Percentiles rank a stretch among this genome's conserved stretches.
phyloP scores from a whole-genome alignment of 1,284 basidiomycete species.

The Coniophora puteana region DNA sequence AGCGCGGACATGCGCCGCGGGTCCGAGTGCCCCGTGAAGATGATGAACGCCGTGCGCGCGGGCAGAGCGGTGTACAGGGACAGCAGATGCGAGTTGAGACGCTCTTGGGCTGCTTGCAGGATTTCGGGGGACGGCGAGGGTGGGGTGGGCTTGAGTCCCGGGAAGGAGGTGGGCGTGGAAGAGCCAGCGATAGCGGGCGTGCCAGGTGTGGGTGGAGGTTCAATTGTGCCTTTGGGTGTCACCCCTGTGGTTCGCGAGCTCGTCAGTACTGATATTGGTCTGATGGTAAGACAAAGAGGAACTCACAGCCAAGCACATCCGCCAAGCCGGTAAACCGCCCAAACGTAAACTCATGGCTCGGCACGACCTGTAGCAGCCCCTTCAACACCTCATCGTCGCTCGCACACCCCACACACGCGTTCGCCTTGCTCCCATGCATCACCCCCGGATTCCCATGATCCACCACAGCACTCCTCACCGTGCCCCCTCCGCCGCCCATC shows the following conservation, averaged over 20 bases:
- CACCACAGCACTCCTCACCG: constrained; percentile 65
- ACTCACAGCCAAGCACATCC: constrained; percentile 75
- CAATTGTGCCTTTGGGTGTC: constrained; percentile 44
- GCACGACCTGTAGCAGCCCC: constrained; percentile 56
- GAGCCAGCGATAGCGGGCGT: too few species aligned
- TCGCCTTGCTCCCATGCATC: constrained; percentile 83
- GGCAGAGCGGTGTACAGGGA: constrained; percentile 69
- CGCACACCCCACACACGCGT: constrained; percentile 67
- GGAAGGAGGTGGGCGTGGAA: neutral
- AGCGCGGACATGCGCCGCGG: constrained; percentile 75
- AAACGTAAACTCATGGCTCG: constrained; percentile 76
- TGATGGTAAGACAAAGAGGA: neutral
- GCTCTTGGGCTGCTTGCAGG: constrained; percentile 34
- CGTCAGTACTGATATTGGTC: neutral
- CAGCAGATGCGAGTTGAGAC: constrained; percentile 60
- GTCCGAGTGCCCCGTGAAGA: constrained; percentile 86
- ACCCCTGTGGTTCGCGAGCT: constrained; percentile 43
- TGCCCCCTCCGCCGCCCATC: constrained; percentile 38
- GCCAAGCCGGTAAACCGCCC: constrained; percentile 79
- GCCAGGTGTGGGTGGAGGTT: constrained; percentile 27
- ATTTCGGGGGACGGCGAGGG: constrained; percentile 31
- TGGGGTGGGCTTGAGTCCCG: constrained; percentile 16
- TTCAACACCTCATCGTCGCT: constrained; percentile 74
- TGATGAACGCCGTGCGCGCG: constrained; percentile 71
- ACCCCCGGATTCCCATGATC: constrained; percentile 80